phyloP scores from a whole-genome alignment of 345 rosid genomes.

The Aurinia saxatilis region DNA sequence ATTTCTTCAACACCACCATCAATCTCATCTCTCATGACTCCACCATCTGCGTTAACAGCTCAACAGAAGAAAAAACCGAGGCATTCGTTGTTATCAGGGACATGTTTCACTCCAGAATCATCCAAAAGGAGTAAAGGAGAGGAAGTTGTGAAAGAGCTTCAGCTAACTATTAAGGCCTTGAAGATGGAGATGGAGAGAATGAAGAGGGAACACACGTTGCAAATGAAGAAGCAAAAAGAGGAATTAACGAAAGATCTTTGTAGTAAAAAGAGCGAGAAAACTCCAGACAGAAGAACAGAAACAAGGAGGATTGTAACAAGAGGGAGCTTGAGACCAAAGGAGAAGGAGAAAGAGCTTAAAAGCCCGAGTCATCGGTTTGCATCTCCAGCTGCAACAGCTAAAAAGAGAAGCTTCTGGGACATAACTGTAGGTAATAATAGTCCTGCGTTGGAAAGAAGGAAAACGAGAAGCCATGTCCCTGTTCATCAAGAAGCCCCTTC shows the following conservation, averaged over 20 bases:
- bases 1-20: conserved; percentile 71
- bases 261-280: conserved; percentile 37
- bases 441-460: conserved; percentile 70
- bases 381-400: conserved; percentile 67
- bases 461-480: conserved; percentile 62
- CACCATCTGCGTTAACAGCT: conserved; percentile 47
- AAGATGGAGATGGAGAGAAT: conserved; percentile 69
- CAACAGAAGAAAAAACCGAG: conserved; percentile 54
- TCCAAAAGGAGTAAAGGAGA: conserved; percentile 45
- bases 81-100: conserved; percentile 57
- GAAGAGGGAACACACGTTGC: conserved; percentile 64
- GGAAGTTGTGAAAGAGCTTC: conserved; percentile 53
- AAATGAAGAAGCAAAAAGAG: conserved; percentile 79
- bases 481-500: conserved; percentile 63
- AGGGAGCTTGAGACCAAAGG: conserved; percentile 60
- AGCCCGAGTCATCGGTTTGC: conserved; percentile 72
- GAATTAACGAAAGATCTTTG: conserved; percentile 49
- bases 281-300: conserved; percentile 28
- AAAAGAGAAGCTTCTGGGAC: conserved; percentile 92
- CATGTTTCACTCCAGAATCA: conserved; percentile 76
- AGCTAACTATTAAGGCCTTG: conserved; percentile 50
- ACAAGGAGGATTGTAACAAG: conserved; percentile 49
- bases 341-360: conserved; percentile 45
- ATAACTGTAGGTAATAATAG: conserved; percentile 55
- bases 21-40: conserved; percentile 60